Conservation (phyloP, 768 basidiomycete species). For the Naganishia friedmannii region DNA sequence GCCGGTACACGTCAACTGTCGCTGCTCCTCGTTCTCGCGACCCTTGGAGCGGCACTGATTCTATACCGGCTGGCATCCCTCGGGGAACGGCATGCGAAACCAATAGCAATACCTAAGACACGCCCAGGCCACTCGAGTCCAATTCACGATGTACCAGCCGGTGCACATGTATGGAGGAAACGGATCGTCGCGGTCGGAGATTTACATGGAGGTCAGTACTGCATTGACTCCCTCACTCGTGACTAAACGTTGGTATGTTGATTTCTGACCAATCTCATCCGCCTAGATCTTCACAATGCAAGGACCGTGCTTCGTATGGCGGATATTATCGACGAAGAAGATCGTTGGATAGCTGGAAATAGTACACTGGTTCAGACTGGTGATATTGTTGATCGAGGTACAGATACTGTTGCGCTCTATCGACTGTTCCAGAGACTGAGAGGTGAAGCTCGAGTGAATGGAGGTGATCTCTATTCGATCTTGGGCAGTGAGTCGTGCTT, state of each 20-base stretch:
- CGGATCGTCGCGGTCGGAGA: slow-evolving; percentile 84
- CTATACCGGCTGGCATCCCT: slow-evolving; percentile 23
- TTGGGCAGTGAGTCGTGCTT: slow-evolving; percentile 61
- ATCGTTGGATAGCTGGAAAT: slow-evolving; percentile 76
- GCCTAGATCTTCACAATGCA: slow-evolving; percentile 70
- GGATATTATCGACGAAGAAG: slow-evolving; percentile 66
- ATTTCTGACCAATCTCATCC: background rate
- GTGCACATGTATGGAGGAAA: slow-evolving; percentile 23
- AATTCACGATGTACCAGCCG: background rate
- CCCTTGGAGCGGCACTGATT: slow-evolving; percentile 22
- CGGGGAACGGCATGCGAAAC: slow-evolving; percentile 13
- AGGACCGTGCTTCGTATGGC: slow-evolving; percentile 75
- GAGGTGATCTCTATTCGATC: slow-evolving; percentile 71
- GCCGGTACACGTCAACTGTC: slow-evolving; percentile 20
- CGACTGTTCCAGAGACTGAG: slow-evolving; percentile 78
- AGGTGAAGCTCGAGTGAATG: slow-evolving; percentile 64
- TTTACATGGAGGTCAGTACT: slow-evolving; percentile 64
- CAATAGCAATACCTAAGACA: background rate
- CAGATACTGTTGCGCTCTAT: slow-evolving; percentile 84
- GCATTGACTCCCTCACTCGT: background rate
- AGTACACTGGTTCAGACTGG: slow-evolving; percentile 92
- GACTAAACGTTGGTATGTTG: background rate
- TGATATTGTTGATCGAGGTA: slow-evolving; percentile 85
- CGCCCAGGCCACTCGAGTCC: background rate
- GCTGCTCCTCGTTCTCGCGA: slow-evolving; percentile 25